Evolutionary conservation across 2,329 filamentous ascomycete species (phyloP), one percentile per base, ranked within the genome.

Genomic region (Lasiodiplodia citricola): DNA sequence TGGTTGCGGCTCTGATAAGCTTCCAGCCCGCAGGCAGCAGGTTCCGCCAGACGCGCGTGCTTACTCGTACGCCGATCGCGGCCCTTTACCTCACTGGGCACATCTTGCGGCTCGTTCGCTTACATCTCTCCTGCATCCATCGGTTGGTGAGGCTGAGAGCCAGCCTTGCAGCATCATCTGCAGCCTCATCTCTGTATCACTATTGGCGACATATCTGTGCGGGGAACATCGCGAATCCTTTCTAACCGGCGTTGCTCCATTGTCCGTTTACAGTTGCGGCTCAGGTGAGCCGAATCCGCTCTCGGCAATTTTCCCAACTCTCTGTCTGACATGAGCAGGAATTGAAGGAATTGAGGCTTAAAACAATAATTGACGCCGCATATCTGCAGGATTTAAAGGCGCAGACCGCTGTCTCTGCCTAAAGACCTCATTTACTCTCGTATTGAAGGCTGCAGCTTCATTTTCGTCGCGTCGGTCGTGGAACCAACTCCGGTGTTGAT

Each of bases 1-100:
- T 35, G 14, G 5, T 56, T 57, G 44, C 47, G 60, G 47, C 31
- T 52, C 60, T 18, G 23, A 11, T 5, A 51, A n/a, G 58, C 58
- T 16, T 37, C 16, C 31, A 2, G 37, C 35, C 28, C 21, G 37
- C 56, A 28, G 28, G 41, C 41, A 64, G 35, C 41, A 52, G 5
- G 21, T 25, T 23, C 25, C 37, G 56, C n/a, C 56, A 25, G 8
- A 23, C 37, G 4, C 13, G 23, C 13, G 31, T 38, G 56, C 37
- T 60, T 44, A 60, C 31, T 35, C 7, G 28, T 35, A 35, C 56
- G 56, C 56, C 38, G 56, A 60, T 60, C 56, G 56, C 55, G 38
- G 55, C 55, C 31, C 7, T 35, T 37, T 57, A n/a, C 55, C 35
- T 7, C 11, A 4, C 23, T 56, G 6, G n/a, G n/a, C 44, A 21